These are phyloP conservation scores for Osmanthus fragrans DNA, from an alignment of 257 asterid genomes.

Conservation along the genomic window DNA sequence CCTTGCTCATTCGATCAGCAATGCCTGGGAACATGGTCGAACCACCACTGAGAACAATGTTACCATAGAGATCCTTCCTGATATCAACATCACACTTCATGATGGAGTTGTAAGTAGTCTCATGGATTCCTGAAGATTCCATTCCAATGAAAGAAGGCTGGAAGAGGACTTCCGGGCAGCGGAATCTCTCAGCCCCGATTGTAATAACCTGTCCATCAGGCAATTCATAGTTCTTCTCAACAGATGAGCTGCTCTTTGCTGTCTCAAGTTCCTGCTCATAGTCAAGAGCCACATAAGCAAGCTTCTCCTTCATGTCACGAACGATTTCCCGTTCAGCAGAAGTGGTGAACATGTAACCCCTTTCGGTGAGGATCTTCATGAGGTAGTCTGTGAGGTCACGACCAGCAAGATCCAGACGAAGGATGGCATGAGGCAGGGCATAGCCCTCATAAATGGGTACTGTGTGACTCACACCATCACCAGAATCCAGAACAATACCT, in stretches of 20 bases:
- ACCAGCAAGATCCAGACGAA: constrained; percentile 54
- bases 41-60: constrained; percentile 52
- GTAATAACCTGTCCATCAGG: constrained; percentile 55
- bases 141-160: constrained; percentile 51
- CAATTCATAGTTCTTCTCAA: constrained; percentile 53
- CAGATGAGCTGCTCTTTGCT: constrained; percentile 45
- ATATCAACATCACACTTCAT: constrained; percentile 57
- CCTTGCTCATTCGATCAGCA: constrained; percentile 57
- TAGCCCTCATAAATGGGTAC: constrained; percentile 55
- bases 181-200: constrained; percentile 51
- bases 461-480: constrained; percentile 54
- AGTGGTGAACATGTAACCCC: constrained; percentile 61
- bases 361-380: constrained; percentile 52
- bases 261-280: constrained; percentile 48
- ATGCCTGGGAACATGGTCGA: constrained; percentile 55
- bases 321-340: constrained; percentile 57
- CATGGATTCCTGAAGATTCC: constrained; percentile 56
- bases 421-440: constrained; percentile 51
- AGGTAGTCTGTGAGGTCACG: constrained; percentile 49
- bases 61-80: constrained; percentile 55
- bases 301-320: constrained; percentile 47
- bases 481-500: constrained; percentile 57
- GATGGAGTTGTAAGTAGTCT: constrained; percentile 50
- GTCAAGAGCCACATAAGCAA: constrained; percentile 53
- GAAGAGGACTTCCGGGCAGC: constrained; percentile 52